These are phyloP conservation scores for Candida yuanshanica DNA, from an alignment of 805 yeast species.

Conservation along the genomic window DNA sequence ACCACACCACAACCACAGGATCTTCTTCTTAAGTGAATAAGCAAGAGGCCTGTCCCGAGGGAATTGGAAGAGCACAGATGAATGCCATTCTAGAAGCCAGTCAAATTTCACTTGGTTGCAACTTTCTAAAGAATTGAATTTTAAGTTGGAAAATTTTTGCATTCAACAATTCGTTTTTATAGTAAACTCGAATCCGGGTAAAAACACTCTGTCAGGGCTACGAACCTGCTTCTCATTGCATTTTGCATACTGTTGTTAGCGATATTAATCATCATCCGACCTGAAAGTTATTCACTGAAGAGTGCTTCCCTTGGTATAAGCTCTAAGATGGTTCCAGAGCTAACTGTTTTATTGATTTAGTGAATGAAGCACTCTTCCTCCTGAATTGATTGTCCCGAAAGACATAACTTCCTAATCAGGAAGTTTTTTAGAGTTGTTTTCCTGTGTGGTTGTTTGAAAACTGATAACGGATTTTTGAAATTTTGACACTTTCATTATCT, in stretches of 20 bases:
- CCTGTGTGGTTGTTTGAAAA: background rate
- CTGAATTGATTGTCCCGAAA: background rate
- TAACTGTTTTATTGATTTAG: too few relatives aligned
- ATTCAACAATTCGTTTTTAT: background rate
- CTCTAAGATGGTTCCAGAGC: too few relatives aligned
- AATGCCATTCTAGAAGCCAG: slow-evolving; percentile 1
- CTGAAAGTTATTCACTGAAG: too few relatives aligned
- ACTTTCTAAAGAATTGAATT: slow-evolving; percentile 5
- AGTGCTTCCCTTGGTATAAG: too few relatives aligned
- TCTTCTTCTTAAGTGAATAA: slow-evolving; percentile 12
- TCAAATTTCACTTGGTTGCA: slow-evolving; percentile 8
- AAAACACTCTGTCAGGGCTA: background rate
- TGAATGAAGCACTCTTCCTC: too few relatives aligned
- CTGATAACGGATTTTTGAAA: background rate
- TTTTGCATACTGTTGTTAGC: too few relatives aligned
- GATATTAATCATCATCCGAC: too few relatives aligned
- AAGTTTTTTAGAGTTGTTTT: background rate
- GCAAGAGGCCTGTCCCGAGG: slow-evolving; percentile 6
- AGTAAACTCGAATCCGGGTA: background rate
- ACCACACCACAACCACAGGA: slow-evolving; percentile 1
- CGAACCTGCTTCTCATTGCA: background rate
- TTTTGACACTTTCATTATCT: too few relatives aligned
- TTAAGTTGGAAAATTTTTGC: background rate
- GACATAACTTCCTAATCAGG: background rate
- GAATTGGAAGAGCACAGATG: background rate